Percentiles rank a stretch among this genome's conserved stretches.
Conservation (phyloP, 192 early-diverging fungal species). For the Jimgerdemannia lactiflua region DNA sequence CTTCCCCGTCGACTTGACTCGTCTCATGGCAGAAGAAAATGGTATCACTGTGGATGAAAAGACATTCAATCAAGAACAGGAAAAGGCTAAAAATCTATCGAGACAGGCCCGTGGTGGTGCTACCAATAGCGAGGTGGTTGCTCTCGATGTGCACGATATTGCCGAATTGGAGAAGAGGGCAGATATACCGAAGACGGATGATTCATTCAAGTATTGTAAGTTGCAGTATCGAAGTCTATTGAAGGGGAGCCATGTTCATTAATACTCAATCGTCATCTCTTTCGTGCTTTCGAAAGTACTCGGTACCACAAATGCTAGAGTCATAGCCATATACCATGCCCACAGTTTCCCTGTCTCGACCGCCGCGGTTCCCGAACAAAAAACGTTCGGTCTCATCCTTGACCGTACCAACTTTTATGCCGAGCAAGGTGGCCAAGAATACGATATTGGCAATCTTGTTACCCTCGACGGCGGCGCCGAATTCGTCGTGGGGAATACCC, state of each 20-base stretch:
- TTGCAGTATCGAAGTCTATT: not conserved
- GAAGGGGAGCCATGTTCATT: not conserved
- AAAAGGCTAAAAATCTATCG: constrained; percentile 74
- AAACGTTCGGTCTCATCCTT: constrained; percentile 82
- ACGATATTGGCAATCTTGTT: constrained; percentile 85
- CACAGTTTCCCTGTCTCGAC: constrained; percentile 46
- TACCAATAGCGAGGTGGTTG: constrained; percentile 57
- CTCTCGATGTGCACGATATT: constrained; percentile 90
- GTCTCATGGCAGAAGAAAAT: constrained; percentile 98
- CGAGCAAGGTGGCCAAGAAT: constrained; percentile 95
- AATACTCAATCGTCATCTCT: constrained; percentile 2
- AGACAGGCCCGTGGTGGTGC: constrained; percentile 49
- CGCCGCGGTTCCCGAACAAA: constrained; percentile 47
- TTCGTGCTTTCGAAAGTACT: constrained; percentile 28
- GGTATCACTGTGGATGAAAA: constrained; percentile 81
- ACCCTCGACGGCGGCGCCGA: constrained; percentile 83
- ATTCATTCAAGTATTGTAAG: constrained; percentile 79
- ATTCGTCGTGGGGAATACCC: constrained; percentile 90
- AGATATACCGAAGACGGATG: constrained; percentile 79
- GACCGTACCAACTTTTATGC: constrained; percentile 98
- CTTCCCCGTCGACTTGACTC: constrained; percentile 97
- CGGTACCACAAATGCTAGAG: constrained; percentile 65
- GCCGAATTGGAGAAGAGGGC: constrained; percentile 76
- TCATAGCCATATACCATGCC: constrained; percentile 79
- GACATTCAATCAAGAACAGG: constrained; percentile 76